These are phyloP conservation scores for Podila epicladia DNA, from an alignment of 192 early-diverging fungal genomes.

Conservation along the genomic window DNA sequence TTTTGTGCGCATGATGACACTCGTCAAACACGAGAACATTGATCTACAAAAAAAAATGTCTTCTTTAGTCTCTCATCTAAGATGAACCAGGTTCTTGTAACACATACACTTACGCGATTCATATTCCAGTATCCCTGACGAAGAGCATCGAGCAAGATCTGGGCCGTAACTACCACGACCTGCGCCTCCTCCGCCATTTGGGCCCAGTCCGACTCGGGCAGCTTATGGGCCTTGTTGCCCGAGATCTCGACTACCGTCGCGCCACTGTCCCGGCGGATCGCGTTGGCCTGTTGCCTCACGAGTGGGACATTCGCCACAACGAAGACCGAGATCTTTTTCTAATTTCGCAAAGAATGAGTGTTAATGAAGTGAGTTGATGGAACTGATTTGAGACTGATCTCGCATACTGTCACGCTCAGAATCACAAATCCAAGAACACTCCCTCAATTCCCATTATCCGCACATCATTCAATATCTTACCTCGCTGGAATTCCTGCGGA, in stretches of 20 bases:
- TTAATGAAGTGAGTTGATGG: no score
- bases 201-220: constrained; percentile 68
- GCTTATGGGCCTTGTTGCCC: constrained; percentile 71
- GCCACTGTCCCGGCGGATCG: constrained; percentile 74
- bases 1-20: constrained; percentile 85
- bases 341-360: not conserved
- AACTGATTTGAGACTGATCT: no score
- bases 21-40: constrained; percentile 93
- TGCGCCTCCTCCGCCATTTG: constrained; percentile 64
- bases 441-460: no score
- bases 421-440: no score
- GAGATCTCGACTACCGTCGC: constrained; percentile 70
- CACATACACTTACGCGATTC: no score
- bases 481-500: no score
- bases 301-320: constrained; percentile 89
- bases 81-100: no score
- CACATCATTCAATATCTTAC: no score
- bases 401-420: no score
- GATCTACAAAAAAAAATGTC: constrained; percentile 55
- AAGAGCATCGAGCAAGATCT: constrained; percentile 83
- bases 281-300: constrained; percentile 83
- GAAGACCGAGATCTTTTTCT: constrained; percentile 70
- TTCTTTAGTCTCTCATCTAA: not conserved
- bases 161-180: constrained; percentile 88
- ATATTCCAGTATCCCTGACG: constrained; percentile 38